phyloP scores from a whole-genome alignment of 179 eudicot species.

The Silene coronaria region DNA sequence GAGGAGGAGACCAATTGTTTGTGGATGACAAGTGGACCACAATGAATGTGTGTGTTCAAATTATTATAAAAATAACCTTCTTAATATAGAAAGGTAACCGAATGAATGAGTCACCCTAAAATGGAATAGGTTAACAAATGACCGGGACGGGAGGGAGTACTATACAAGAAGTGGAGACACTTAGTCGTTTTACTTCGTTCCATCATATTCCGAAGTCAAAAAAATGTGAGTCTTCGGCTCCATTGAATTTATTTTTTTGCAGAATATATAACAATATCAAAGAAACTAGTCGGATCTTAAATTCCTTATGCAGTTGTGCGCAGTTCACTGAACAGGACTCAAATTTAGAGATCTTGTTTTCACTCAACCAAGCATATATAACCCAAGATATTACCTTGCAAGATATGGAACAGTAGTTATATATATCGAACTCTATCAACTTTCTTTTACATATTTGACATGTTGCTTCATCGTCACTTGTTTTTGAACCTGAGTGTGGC shows the following conservation, averaged over 20 bases:
- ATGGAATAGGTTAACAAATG: too few species aligned
- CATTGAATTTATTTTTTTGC: neutral
- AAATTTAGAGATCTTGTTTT: neutral
- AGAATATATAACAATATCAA: neutral
- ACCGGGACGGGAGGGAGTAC: too few species aligned
- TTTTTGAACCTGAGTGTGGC: slow-evolving; percentile 37
- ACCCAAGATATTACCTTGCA: slow-evolving; percentile 40
- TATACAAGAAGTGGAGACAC: too few species aligned
- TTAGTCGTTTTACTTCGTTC: too few species aligned
- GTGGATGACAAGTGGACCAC: too few species aligned
- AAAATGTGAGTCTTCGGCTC: neutral
- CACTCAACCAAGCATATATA: neutral
- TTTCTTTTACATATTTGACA: slow-evolving; percentile 45
- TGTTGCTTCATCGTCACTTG: slow-evolving; percentile 27
- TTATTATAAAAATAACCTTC: too few species aligned
- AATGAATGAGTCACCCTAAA: too few species aligned
- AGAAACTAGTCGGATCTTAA: too few species aligned
- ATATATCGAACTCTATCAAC: slow-evolving; percentile 33
- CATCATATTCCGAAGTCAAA: too few species aligned
- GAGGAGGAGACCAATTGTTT: too few species aligned
- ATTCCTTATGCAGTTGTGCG: neutral
- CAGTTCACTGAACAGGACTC: neutral
- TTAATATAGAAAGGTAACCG: too few species aligned
- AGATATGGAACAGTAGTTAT: slow-evolving; percentile 44
- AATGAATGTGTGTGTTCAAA: too few species aligned